These are phyloP conservation scores for Neurospora sp. DNA, from an alignment of 495 filamentous ascomycete species.

Conservation along the genomic window DNA sequence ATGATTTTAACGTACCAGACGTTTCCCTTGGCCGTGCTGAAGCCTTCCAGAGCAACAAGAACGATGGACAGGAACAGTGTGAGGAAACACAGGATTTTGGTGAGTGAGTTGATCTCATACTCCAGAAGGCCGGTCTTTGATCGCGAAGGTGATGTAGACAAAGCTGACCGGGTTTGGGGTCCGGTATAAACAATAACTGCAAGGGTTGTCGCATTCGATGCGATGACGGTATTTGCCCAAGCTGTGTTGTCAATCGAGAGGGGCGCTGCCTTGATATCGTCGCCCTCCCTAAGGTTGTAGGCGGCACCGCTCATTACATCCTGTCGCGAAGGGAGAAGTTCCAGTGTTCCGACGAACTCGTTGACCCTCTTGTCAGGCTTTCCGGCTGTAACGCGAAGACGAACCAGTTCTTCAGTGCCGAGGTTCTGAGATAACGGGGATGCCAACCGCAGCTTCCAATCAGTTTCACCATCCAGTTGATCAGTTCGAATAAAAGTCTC, in stretches of 20 bases:
- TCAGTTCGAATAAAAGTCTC: conserved; percentile 97
- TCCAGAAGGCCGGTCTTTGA: conserved; percentile 91
- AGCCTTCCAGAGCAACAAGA: conserved; percentile 79
- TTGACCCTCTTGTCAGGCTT: conserved; percentile 88
- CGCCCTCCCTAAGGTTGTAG: conserved; percentile 17
- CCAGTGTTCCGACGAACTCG: conserved; percentile 80
- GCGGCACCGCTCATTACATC: conserved; percentile 17
- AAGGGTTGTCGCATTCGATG: conserved; percentile 76
- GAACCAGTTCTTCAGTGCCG: conserved; percentile 53
- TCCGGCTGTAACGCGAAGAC: conserved; percentile 69
- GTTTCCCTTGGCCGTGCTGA: conserved; percentile 51
- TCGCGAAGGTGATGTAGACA: conserved; percentile 83
- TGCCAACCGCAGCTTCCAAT: conserved; percentile 93
- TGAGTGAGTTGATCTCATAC: conserved; percentile 95
- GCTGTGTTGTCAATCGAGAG: conserved; percentile 95
- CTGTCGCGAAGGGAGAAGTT: conserved; percentile 41
- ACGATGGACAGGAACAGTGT: conserved; percentile 79
- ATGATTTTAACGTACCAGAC: conserved; percentile 92
- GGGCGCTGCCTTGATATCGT: conserved; percentile 47
- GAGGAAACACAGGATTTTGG: conserved; percentile 87
- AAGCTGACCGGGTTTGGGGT: conserved; percentile 82
- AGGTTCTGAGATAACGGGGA: conserved; percentile 73
- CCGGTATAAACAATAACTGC: conserved; percentile 92
- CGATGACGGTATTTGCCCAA: conserved; percentile 96
- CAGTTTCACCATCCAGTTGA: conserved; percentile 95